Conservation (phyloP, 257 asterid species). For the Solanum dulcamara region DNA sequence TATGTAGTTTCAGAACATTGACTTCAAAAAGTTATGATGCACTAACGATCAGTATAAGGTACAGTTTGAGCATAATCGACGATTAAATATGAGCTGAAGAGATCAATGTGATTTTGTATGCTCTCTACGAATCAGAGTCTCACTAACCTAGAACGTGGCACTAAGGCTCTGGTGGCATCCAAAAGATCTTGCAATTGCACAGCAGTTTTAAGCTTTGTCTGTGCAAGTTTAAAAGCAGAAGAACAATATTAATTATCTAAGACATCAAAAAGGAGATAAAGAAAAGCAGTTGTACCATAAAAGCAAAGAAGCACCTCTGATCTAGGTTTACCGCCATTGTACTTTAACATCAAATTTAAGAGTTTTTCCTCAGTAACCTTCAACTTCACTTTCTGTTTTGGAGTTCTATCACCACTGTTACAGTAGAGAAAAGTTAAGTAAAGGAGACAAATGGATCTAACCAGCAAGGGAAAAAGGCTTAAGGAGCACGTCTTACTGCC, state of each 20-base stretch:
- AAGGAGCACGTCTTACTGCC: slow-evolving; percentile 61
- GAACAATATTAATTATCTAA: slow-evolving; percentile 1
- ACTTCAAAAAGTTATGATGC: neutral
- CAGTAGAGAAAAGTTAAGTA: slow-evolving; percentile 7
- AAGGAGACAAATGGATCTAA: neutral
- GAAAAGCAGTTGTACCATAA: slow-evolving; percentile 5
- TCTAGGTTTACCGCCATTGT: slow-evolving; percentile 89
- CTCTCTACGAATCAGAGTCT: neutral
- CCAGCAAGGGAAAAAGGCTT: neutral
- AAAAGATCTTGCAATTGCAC: slow-evolving; percentile 95
- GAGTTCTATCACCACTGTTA: slow-evolving; percentile 96
- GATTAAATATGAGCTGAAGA: neutral
- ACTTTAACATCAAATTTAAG: slow-evolving; percentile 86
- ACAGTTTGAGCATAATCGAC: neutral
- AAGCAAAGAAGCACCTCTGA: slow-evolving; percentile 53
- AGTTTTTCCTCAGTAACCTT: slow-evolving; percentile 94
- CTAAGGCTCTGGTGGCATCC: slow-evolving; percentile 89
- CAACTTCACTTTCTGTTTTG: slow-evolving; percentile 97
- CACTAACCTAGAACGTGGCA: slow-evolving; percentile 71
- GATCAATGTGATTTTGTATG: neutral
- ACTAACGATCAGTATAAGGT: neutral
- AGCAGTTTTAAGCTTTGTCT: slow-evolving; percentile 96
- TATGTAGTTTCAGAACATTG: neutral
- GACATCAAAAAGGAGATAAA: neutral
- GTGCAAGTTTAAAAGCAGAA: slow-evolving; percentile 18